phyloP scores from a whole-genome alignment of 2,329 filamentous ascomycete species.

The Cytospora schulzeri region DNA sequence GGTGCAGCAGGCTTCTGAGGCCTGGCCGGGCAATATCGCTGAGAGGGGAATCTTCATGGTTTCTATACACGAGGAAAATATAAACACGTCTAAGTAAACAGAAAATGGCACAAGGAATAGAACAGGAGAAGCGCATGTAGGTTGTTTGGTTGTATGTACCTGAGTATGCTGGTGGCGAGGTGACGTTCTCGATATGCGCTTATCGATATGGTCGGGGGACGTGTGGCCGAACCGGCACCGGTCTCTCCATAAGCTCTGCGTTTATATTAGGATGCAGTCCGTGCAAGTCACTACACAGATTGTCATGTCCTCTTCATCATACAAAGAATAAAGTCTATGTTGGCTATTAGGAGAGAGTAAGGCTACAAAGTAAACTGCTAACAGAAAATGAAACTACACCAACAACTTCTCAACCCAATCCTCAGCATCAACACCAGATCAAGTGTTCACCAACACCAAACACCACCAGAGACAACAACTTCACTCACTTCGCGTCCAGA shows the following conservation, averaged over 20 bases:
- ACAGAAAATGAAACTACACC: not conserved
- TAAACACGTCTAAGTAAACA: not conserved
- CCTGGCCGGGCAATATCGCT: slow-evolving; percentile 13
- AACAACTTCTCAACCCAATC: not conserved
- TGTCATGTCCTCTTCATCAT: not conserved
- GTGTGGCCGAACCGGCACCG: slow-evolving; percentile 20
- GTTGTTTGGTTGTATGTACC: not conserved
- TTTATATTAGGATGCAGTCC: not conserved
- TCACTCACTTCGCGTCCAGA: not conserved
- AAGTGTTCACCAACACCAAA: not conserved
- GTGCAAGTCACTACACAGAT: not conserved
- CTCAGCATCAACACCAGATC: not conserved
- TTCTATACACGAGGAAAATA: not conserved
- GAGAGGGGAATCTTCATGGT: slow-evolving; percentile 24
- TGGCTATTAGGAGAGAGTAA: slow-evolving; percentile 5
- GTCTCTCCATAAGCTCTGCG: no score
- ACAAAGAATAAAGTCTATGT: not conserved
- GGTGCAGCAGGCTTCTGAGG: slow-evolving; percentile 63
- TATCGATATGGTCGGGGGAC: slow-evolving; percentile 25
- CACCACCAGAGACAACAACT: not conserved
- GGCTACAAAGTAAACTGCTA: slow-evolving; percentile 5
- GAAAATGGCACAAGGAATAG: not conserved
- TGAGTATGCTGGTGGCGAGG: slow-evolving; percentile 15
- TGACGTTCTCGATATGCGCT: slow-evolving; percentile 23
- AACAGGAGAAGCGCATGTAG: not conserved